A percentile compares a stretch with the other conserved stretches of the same genome.
Conservation (phyloP, 179 eudicot genomes). For the Corrigiola litoralis region DNA sequence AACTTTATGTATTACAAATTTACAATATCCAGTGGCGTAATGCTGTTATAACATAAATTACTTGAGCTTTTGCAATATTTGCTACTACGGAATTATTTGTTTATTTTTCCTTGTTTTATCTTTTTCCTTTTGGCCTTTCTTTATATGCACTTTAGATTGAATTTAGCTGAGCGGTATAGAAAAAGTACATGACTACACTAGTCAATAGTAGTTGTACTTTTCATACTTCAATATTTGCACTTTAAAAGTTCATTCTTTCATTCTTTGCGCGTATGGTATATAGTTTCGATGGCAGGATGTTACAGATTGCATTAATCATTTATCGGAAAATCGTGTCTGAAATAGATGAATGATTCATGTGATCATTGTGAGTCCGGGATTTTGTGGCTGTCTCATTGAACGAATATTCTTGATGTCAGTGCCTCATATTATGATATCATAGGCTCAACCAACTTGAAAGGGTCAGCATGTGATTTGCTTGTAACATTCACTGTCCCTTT, state of each 20-base stretch:
- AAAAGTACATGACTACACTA: background rate
- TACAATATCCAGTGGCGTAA: too few relatives aligned
- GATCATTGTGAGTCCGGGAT: background rate
- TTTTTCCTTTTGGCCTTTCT: background rate
- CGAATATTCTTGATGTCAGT: constrained; percentile 26
- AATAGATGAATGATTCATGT: background rate
- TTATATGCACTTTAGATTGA: constrained; percentile 13
- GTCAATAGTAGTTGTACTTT: too few relatives aligned
- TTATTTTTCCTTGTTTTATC: background rate
- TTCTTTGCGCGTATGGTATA: too few relatives aligned
- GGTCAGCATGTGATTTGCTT: constrained; percentile 12
- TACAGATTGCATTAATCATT: too few relatives aligned
- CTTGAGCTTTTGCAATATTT: too few relatives aligned
- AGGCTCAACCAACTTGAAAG: constrained; percentile 2
- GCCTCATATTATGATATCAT: constrained; percentile 1
- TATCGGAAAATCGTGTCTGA: background rate
- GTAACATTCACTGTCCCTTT: constrained; percentile 5
- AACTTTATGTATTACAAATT: too few relatives aligned
- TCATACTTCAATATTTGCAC: background rate
- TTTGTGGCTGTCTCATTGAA: constrained; percentile 7
- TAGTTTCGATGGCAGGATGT: background rate
- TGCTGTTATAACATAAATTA: too few relatives aligned
- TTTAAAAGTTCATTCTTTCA: too few relatives aligned
- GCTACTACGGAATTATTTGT: too few relatives aligned
- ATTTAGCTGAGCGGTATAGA: background rate